Percentiles rank a stretch among this genome's conserved stretches.
phyloP scores from a whole-genome alignment of 345 rosid genomes.

The Linum usitatissimum region DNA sequence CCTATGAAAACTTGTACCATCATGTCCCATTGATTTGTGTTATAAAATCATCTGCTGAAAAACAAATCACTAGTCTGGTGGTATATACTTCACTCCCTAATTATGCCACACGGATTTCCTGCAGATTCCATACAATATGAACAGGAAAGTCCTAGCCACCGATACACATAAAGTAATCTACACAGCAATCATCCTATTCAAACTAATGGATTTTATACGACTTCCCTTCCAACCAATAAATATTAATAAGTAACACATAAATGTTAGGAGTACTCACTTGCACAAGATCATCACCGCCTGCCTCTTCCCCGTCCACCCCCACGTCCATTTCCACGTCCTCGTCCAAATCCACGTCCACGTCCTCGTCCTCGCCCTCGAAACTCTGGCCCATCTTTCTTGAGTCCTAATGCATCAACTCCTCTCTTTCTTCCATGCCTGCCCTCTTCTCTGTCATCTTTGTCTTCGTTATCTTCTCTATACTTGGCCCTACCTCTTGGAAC shows the following conservation, averaged over 20 bases:
- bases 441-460: conserved; percentile 16
- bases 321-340: conserved; percentile 13
- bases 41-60: background rate
- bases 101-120: too few relatives aligned
- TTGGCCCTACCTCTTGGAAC: conserved; percentile 44
- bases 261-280: background rate
- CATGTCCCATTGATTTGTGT: background rate
- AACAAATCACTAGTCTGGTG: too few relatives aligned
- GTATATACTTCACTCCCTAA: too few relatives aligned
- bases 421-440: conserved; percentile 37
- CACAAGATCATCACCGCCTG: background rate
- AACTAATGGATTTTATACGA: background rate
- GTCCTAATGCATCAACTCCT: conserved; percentile 72
- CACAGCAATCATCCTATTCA: background rate
- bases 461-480: conserved; percentile 51
- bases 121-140: too few relatives aligned
- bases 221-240: background rate
- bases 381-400: conserved; percentile 35
- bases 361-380: conserved; percentile 24
- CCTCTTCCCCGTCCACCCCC: conserved; percentile 28
- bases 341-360: conserved; percentile 30
- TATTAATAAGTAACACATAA: background rate
- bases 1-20: background rate
- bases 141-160: too few relatives aligned
- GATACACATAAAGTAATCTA: too few relatives aligned